Evolutionary conservation across 176 grass and related monocot genomes (phyloP), one percentile per base, ranked within the genome.

Genomic region (Juncus effusus): DNA sequence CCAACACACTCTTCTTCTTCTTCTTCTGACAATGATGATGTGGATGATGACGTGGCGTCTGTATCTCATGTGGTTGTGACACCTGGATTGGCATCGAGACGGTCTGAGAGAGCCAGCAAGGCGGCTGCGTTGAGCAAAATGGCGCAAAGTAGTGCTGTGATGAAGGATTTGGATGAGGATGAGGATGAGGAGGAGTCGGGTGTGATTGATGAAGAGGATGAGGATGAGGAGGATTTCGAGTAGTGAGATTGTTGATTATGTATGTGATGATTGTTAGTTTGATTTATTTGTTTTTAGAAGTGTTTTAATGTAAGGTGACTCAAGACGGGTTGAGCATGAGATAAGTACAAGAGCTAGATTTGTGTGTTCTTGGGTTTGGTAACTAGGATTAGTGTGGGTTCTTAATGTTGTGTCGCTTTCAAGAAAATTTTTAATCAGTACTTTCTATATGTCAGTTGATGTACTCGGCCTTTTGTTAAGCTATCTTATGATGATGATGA

Each of bases 61-160:
- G 65, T 65, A 58, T 72, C 63, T 50, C 59, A 69, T 13, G 67
- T 80, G 61, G n/a, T 61, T 35, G 54, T 62, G 69, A 93, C 83
- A 58, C 85, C 88, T 2, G 63, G 73, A 42, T 14, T 87, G 73
- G 54, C 75, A 0, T 60, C 38, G 1, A 63, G 55, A 3, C 83
- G 88, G 12, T 62, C 83, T 44, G 85, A 93, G 60, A 89, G 94
- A 71, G 80, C 88, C 42, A 97, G 94, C 83, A 93, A 99, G 60
- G 72, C 80, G 8, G 85, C 80, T 4, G 85, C 94, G 13, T 56
- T 99, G 78, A 82, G 82, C 75, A 90, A 82, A 73, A 80, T 99
- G 13, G 51, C 79, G 14, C 61, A 72, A 49, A 87, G 82, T 37
- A 65, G 73, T 10, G 12, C 53, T 0, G 38, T 13, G 45, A 42